Evolutionary conservation across 345 rosid genomes (phyloP).

Genomic region (Anacardium occidentale): DNA sequence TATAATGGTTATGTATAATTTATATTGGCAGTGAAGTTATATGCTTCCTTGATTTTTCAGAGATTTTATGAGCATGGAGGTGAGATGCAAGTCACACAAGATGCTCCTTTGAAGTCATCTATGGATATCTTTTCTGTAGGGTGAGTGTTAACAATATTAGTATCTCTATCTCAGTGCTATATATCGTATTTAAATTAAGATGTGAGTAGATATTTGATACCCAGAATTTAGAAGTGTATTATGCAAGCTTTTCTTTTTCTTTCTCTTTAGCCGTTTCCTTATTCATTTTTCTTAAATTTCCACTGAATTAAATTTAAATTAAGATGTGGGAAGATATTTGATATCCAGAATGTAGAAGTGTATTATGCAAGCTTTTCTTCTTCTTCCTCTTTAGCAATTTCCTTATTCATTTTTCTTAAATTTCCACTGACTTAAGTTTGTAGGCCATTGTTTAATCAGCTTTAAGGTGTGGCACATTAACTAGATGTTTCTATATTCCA

Average conservation of each 20-base stretch:
- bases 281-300: neutral
- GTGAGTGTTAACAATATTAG: slow-evolving; percentile 47
- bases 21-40: slow-evolving; percentile 7
- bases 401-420: neutral
- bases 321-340: neutral
- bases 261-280: neutral
- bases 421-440: too few species aligned
- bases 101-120: slow-evolving; percentile 90
- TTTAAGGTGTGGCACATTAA: too few species aligned
- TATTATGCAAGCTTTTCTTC: neutral
- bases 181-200: neutral
- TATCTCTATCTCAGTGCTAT: slow-evolving; percentile 3
- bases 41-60: slow-evolving; percentile 41
- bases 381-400: neutral
- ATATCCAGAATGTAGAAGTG: slow-evolving; percentile 3
- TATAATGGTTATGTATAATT: neutral
- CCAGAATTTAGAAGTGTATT: neutral
- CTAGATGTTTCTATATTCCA: too few species aligned
- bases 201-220: neutral
- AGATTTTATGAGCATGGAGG: slow-evolving; percentile 99
- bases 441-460: too few species aligned
- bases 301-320: slow-evolving; percentile 5
- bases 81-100: slow-evolving; percentile 92
- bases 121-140: slow-evolving; percentile 99
- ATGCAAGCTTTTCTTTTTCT: neutral